These are phyloP conservation scores for Mallotus nudiflorus DNA, from an alignment of 345 rosid genomes.

Conservation along the genomic window DNA sequence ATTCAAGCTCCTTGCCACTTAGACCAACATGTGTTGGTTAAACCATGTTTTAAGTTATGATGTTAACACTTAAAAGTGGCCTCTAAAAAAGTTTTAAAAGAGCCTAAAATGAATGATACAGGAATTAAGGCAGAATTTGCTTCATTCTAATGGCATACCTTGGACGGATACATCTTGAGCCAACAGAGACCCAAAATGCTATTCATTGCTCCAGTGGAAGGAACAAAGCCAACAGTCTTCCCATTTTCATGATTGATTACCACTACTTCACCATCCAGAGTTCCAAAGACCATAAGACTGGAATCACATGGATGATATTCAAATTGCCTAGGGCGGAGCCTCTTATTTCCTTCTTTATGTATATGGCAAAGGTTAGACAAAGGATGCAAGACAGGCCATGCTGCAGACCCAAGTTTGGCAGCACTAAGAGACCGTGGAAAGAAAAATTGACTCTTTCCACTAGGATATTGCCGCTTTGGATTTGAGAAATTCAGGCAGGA, in stretches of 20 bases:
- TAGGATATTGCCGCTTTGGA: conserved; percentile 24
- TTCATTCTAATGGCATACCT: conserved; percentile 31
- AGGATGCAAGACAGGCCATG: conserved; percentile 45
- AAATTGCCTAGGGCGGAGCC: conserved; percentile 57
- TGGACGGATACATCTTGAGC: conserved; percentile 54
- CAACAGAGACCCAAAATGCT: conserved; percentile 59
- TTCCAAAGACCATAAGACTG: conserved; percentile 57
- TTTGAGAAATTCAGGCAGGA: conserved; percentile 33
- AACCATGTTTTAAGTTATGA: no score
- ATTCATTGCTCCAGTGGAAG: conserved; percentile 35
- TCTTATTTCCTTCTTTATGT: conserved; percentile 37
- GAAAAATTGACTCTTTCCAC: conserved; percentile 33
- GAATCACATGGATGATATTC: conserved; percentile 54
- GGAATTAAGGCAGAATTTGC: neutral
- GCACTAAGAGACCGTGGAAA: conserved; percentile 52
- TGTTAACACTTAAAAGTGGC: no score
- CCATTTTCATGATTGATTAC: conserved; percentile 55
- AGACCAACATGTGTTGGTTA: no score
- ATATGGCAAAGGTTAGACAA: conserved; percentile 32
- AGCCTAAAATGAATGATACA: neutral
- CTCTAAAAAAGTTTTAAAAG: neutral
- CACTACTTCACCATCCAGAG: conserved; percentile 54
- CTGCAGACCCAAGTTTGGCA: conserved; percentile 44
- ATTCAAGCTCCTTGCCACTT: no score
- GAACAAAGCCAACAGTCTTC: conserved; percentile 37